Conservation (phyloP, 2,329 filamentous ascomycete genomes). For the Fusarium drepaniforme region DNA sequence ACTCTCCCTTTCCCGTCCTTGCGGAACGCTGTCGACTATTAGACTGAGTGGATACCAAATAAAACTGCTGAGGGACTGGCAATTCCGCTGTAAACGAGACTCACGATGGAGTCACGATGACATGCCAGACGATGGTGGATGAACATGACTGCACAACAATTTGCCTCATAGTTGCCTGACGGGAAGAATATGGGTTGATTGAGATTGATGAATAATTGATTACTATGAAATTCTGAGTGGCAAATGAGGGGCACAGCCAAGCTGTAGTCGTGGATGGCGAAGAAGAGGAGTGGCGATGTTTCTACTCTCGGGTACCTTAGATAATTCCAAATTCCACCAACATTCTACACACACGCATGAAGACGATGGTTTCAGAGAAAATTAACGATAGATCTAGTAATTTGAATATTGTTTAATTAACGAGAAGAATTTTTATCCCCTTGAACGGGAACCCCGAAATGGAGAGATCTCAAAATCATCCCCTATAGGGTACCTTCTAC, state of each 20-base stretch:
- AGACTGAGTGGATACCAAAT: not conserved
- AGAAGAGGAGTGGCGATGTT: not conserved
- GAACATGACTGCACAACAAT: not conserved
- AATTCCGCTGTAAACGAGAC: not conserved
- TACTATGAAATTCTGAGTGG: not conserved
- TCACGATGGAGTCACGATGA: not conserved
- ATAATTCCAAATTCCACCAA: not conserved
- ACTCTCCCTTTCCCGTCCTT: not conserved
- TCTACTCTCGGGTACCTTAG: no score
- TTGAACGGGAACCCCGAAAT: not conserved
- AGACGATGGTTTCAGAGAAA: not conserved
- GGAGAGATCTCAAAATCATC: not conserved
- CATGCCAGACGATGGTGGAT: not conserved
- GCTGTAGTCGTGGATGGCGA: not conserved
- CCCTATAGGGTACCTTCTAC: not conserved
- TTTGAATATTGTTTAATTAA: no score
- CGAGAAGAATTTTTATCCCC: no score
- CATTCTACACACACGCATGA: not conserved
- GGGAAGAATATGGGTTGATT: fast-evolving
- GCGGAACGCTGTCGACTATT: not conserved
- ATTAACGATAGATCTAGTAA: no score
- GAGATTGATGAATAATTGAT: not conserved
- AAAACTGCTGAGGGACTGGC: not conserved
- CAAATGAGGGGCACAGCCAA: not conserved
- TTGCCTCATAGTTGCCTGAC: not conserved